These are phyloP conservation scores for Hypoxylon lenormandii DNA, from an alignment of 495 filamentous ascomycete genomes.

Conservation along the genomic window DNA sequence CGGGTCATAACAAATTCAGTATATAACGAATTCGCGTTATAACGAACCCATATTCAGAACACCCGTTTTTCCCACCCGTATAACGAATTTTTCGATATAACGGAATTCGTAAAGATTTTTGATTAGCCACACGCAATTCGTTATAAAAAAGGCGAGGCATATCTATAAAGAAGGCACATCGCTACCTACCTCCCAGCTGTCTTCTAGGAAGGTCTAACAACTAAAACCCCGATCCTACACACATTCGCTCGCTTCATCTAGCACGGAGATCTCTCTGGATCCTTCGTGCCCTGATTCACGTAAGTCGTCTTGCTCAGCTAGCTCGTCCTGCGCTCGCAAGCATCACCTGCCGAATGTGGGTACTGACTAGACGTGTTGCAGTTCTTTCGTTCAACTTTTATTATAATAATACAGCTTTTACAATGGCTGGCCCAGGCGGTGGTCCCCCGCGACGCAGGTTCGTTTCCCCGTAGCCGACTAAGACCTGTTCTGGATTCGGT, in stretches of 20 bases:
- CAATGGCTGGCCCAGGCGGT: slow-evolving; percentile 79
- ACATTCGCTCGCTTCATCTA: slow-evolving; percentile 57
- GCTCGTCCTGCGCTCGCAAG: slow-evolving; percentile 7
- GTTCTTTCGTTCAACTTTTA: slow-evolving; percentile 58
- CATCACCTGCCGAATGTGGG: slow-evolving; percentile 15
- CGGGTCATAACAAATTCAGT: no score
- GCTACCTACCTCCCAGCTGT: slow-evolving; percentile 32
- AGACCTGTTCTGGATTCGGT: slow-evolving; percentile 1
- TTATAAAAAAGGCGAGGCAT: no score
- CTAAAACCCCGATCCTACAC: slow-evolving; percentile 46
- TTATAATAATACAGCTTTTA: slow-evolving; percentile 46
- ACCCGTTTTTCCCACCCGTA: no score
- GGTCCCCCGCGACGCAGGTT: slow-evolving; percentile 75
- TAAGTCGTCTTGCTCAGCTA: slow-evolving; percentile 42
- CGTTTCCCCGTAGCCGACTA: slow-evolving; percentile 35
- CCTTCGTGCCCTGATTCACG: slow-evolving; percentile 57
- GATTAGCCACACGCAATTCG: no score
- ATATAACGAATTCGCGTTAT: no score
- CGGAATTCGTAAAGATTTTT: no score
- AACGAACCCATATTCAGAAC: no score
- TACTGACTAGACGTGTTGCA: slow-evolving; percentile 41
- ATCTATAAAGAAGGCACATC: slow-evolving; percentile 35
- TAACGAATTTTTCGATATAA: no score
- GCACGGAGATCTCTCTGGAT: slow-evolving; percentile 41
- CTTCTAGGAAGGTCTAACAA: slow-evolving; percentile 41